Evolutionary conservation across 2,329 filamentous ascomycete genomes (phyloP), one percentile per base, ranked within the genome.

Genomic region (Pseudocercospora ulei): DNA sequence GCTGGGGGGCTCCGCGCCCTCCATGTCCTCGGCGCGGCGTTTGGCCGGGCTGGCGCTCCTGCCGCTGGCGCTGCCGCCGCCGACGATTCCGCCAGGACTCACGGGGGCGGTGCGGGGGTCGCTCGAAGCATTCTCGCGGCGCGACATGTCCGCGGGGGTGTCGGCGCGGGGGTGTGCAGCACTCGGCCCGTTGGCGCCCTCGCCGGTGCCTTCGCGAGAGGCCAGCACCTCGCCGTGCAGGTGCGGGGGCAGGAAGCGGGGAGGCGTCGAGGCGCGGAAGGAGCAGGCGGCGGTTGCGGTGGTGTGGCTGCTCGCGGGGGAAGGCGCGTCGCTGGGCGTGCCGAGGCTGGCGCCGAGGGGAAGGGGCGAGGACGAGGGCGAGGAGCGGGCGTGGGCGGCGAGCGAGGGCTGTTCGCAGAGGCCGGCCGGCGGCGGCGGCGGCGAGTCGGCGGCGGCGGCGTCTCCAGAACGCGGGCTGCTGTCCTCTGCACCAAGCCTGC

Each of bases 11-110:
- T n/a, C n/a, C n/a, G 29, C n/a, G 18, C 35, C 49, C 46, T 72
- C 70, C 69, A 74, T 71, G 44, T 69, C 68, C 20, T 69, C 66
- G 26, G 71, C 70, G 38, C 63, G 65, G 46, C 71, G 64, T 57
- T 75, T 75, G 17, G 71, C 69, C 19, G 72, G 72, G 31, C 69
- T 72, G 9, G 66, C 66, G 18, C 68, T 67, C 39, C 71, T 49
- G 30, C 30, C n/a, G n/a, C n/a, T n/a, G n/a, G n/a, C n/a, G 24
- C 31, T 47, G 33, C 46, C 46, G 31, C 31, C 48, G 26, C 47
- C 46, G 22, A 50, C 35, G 25, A 38, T 37, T 31, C 45, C 33
- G 17, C 39, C 43, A 4, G 49, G 39, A 36, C 46, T 54, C 35
- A 50, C 31, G 11, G 20, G 30, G 13, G 29, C 29, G 7, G 36